Conservation (phyloP, 2,329 filamentous ascomycete genomes). For the Cryphonectria japonica region DNA sequence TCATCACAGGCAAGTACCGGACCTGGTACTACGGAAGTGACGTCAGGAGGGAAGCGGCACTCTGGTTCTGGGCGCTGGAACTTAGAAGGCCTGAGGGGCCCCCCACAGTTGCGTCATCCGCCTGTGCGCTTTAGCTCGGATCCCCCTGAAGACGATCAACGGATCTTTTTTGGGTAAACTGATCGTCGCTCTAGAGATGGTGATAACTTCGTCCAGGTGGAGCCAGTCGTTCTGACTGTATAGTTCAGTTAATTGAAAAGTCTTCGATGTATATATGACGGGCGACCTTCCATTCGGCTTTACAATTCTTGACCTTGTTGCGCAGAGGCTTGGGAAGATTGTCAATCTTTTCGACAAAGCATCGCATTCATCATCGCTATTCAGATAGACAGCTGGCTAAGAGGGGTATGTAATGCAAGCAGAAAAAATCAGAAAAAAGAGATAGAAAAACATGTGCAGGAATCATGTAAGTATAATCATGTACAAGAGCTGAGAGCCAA, state of each 20-base stretch:
- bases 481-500: not conserved
- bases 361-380: slow-evolving; percentile 1
- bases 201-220: slow-evolving; percentile 9
- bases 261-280: too few relatives aligned
- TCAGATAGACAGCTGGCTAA: not conserved
- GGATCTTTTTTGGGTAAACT: not conserved
- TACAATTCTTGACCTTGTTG: too few relatives aligned
- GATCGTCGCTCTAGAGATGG: not conserved
- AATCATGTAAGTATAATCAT: not conserved
- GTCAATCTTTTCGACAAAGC: not conserved
- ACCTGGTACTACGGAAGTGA: not conserved
- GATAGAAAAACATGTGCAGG: too few relatives aligned
- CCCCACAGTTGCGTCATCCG: slow-evolving; percentile 15
- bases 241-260: not conserved
- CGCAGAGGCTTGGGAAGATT: too few relatives aligned
- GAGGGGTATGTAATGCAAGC: not conserved
- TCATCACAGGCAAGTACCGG: not conserved
- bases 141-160: not conserved
- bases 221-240: not conserved
- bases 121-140: not conserved
- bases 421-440: not conserved
- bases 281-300: too few relatives aligned
- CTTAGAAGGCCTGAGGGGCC: not conserved
- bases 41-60: not conserved
- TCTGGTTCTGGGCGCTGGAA: not conserved